phyloP scores from a whole-genome alignment of 805 yeast genomes.

The Candida lessepsii region DNA sequence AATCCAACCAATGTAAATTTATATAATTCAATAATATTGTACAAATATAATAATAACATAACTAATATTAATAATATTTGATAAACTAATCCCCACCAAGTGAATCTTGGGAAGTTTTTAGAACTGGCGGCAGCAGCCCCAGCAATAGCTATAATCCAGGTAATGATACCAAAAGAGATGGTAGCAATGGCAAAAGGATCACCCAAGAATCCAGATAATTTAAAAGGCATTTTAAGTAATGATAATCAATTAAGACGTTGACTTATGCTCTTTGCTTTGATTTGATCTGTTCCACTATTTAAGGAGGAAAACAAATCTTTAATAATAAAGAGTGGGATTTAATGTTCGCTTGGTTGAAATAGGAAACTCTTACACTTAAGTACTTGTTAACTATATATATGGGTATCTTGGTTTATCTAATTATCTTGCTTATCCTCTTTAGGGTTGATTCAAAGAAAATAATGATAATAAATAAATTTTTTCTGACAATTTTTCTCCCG shows the following conservation, averaged over 20 bases:
- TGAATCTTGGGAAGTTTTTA: conserved; percentile 66
- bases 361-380: conserved; percentile 1
- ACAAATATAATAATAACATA: conserved; percentile 52
- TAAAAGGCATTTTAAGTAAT: conserved; percentile 35
- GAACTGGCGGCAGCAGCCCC: conserved; percentile 60
- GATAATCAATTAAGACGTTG: too few relatives aligned
- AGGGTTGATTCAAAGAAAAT: conserved; percentile 1
- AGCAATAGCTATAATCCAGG: conserved; percentile 88
- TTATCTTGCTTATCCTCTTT: neutral
- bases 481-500: conserved; percentile 1
- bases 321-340: neutral
- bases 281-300: neutral
- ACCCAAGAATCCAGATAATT: conserved; percentile 54
- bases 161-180: conserved; percentile 63
- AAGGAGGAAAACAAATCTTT: neutral
- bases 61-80: conserved; percentile 60
- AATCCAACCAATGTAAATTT: conserved; percentile 55
- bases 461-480: conserved; percentile 5
- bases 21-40: conserved; percentile 67
- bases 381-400: neutral
- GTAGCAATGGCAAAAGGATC: conserved; percentile 91
- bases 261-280: too few relatives aligned
- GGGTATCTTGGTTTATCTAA: neutral
- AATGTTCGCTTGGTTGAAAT: neutral
- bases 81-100: conserved; percentile 96